Percentiles rank a stretch among this genome's conserved stretches.
These are phyloP conservation scores for Debaryomyces singareniensis DNA, from an alignment of 1,139 yeast species.

Conservation along the genomic window DNA sequence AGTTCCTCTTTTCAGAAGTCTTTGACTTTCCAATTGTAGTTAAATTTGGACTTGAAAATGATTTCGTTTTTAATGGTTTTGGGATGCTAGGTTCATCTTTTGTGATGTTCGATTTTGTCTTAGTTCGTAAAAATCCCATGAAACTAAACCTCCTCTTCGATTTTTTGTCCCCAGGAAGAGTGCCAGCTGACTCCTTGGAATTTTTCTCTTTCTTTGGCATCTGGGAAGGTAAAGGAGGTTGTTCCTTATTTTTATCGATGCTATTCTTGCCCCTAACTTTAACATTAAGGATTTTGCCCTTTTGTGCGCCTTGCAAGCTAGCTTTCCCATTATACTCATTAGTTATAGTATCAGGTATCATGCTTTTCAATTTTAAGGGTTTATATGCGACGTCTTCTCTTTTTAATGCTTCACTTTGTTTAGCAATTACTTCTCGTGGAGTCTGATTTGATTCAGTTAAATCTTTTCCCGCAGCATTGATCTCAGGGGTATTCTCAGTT, in stretches of 20 bases:
- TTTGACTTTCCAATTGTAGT: slow-evolving; percentile 3
- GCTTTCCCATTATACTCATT: not conserved
- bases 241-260: slow-evolving; percentile 8
- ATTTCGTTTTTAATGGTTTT: slow-evolving; percentile 17
- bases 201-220: slow-evolving; percentile 4
- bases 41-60: slow-evolving; percentile 26
- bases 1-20: slow-evolving; percentile 2
- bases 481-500: not conserved
- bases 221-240: slow-evolving; percentile 5
- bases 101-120: slow-evolving; percentile 20
- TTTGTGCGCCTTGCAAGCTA: not conserved
- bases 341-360: not conserved
- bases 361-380: not conserved
- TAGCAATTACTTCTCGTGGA: not conserved
- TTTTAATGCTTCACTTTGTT: not conserved
- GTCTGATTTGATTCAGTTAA: not conserved
- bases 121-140: slow-evolving; percentile 32
- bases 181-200: slow-evolving; percentile 14
- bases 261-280: slow-evolving; percentile 4
- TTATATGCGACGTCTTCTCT: not conserved
- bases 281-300: slow-evolving; percentile 2
- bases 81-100: slow-evolving; percentile 12
- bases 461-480: not conserved
- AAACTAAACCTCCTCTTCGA: slow-evolving; percentile 32
- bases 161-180: slow-evolving; percentile 6